Evolutionary conservation across 2,329 filamentous ascomycete genomes (phyloP), one percentile per base, ranked within the genome.

Genomic region (Diaporthe batatas): DNA sequence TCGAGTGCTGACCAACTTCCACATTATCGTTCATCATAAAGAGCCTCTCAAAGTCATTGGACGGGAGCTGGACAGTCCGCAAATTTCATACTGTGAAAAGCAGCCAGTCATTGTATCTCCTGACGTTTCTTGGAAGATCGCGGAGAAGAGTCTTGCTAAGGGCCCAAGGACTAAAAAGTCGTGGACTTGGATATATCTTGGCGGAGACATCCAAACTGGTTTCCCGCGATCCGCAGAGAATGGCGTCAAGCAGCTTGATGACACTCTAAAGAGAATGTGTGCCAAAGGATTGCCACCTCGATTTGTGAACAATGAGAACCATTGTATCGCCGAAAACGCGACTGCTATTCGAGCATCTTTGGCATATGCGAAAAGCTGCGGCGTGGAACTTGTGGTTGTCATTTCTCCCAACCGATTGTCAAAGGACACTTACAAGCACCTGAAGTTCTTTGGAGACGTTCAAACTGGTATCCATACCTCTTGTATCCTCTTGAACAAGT

Each of bases 361-460:
- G 53, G 29, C 25, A 44, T 14, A 23, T 1, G 25, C 16, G 8
- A n/a, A 57, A 23, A 5, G 23, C 34, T 18, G 77, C 93, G 55
- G 80, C 94, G 0, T 82, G 94, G 14, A 83, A 14, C 47, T 93
- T 16, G 83, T 95, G n/a, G 81, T 93, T 0, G 14, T 65, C 14
- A 6, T 83, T 36, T 25, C 12, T 83, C 86, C 14, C 79, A 82
- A 84, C 6, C 84, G 29, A 82, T 87, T 29, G 82, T 82, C 62
- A 2, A 18, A 4, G 18, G 75, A n/a, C 0, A 67, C 91, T 1
- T 95, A 96, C 81, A 88, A 88, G 74, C 83, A 80, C 7, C 86
- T 97, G 79, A 96, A 96, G 82, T 86, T 82, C 42, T 81, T 90
- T 0, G 92, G 89, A 16, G 94, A 97, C 78, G 84, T 91, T n/a